Percentiles rank a stretch among this genome's conserved stretches.
These are phyloP conservation scores for Trypanosoma mega DNA, from an alignment of 208 protist species.

Conservation along the genomic window DNA sequence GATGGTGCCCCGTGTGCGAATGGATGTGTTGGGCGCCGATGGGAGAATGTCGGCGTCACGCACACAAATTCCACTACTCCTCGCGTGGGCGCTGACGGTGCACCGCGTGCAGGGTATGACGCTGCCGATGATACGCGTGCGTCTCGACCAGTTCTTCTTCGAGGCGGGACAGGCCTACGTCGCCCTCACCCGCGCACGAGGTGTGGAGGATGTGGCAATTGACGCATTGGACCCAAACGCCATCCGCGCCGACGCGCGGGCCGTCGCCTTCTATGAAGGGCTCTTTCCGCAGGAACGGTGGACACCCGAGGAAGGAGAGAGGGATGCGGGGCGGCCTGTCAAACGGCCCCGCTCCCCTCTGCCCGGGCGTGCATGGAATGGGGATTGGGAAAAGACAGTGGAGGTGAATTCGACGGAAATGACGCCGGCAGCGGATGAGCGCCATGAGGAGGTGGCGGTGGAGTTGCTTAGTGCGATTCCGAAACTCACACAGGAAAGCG, in stretches of 20 bases:
- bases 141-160: conserved; percentile 32
- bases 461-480: conserved; percentile 22
- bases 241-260: conserved; percentile 20
- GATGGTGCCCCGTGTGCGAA: conserved; percentile 32
- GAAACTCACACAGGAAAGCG: conserved; percentile 23
- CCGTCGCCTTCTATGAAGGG: conserved; percentile 31
- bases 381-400: too few species aligned
- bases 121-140: conserved; percentile 27
- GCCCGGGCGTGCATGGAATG: too few species aligned
- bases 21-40: conserved; percentile 29
- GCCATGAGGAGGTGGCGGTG: too few species aligned
- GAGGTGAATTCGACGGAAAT: too few species aligned
- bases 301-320: conserved; percentile 3
- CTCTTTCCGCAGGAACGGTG: conserved; percentile 14
- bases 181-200: conserved; percentile 32
- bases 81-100: conserved; percentile 88
- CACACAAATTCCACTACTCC: conserved; percentile 70
- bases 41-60: conserved; percentile 15
- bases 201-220: conserved; percentile 28
- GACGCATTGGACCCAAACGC: conserved; percentile 15
- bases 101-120: conserved; percentile 89
- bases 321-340: too few species aligned
- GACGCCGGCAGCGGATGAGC: neutral
- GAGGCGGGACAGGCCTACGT: conserved; percentile 43
- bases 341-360: too few species aligned